Conservation (phyloP, 176 grass and related monocot genomes). For the Miscanthus lutarioriparius region DNA sequence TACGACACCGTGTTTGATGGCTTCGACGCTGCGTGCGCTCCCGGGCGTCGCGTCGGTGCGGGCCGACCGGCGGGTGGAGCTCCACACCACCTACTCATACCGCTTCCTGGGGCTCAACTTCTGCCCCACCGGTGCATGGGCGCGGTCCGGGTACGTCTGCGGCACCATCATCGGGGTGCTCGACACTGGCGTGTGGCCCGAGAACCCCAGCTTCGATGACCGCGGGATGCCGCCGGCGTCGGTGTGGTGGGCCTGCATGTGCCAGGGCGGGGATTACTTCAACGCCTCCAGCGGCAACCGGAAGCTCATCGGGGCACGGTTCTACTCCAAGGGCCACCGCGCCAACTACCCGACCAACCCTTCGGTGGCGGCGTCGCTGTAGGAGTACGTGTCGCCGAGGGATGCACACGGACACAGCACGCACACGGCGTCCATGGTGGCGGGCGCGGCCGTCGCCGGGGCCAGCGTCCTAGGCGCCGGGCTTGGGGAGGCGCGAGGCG, state of each 20-base stretch:
- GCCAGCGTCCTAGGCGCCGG: conserved; percentile 64
- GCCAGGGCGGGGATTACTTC: conserved; percentile 75
- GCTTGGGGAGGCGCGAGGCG: conserved; percentile 55
- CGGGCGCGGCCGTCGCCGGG: conserved; percentile 40
- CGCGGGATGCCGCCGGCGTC: conserved; percentile 68
- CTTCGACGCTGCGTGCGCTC: conserved; percentile 49
- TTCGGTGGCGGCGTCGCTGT: conserved; percentile 20
- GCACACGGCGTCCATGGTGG: conserved; percentile 72
- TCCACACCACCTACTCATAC: conserved; percentile 90
- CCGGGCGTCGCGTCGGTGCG: conserved; percentile 69
- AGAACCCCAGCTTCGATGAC: conserved; percentile 86
- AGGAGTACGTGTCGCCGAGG: conserved; percentile 80
- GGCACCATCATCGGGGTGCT: conserved; percentile 78
- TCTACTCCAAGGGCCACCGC: conserved; percentile 88
- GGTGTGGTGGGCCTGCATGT: conserved; percentile 59
- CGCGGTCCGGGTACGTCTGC: conserved; percentile 55
- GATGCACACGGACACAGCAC: conserved; percentile 89
- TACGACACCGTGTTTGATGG: conserved; percentile 85
- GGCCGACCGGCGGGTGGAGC: conserved; percentile 60
- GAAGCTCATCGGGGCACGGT: conserved; percentile 90
- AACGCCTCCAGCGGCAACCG: conserved; percentile 66
- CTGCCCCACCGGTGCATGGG: conserved; percentile 57
- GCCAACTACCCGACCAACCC: conserved; percentile 73
- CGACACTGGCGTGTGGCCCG: conserved; percentile 95
- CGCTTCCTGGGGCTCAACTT: conserved; percentile 75